Base-by-base conservation (phyloP, 192 early-diverging fungal species). In the Entomortierella chlamydospora region DNA sequence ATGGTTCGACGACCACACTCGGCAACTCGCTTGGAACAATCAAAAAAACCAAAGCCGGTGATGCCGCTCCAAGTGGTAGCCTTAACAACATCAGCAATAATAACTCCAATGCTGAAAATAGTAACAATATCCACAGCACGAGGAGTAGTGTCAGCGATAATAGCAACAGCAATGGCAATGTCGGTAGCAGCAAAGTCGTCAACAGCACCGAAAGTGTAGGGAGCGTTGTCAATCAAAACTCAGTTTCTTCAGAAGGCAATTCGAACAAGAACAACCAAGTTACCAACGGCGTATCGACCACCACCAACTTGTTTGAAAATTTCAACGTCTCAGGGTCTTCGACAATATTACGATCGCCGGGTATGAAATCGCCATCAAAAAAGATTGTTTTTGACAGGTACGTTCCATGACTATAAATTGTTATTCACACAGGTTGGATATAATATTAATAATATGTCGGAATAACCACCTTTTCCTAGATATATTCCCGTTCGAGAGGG, bases 401-500 rank as follows among this genome's bases (percentile, higher is more conserved):
- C 25, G 61, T 37, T 7, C 7, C 5, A 43, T 43, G 60, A 15
- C 9, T 43, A 33, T n/a, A 37, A 37, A 7, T 37, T 10, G 34
- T 37, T 37, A 37, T 37, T 37, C 34, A 7, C 34, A 37, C 10
- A 37, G 34, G 10, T 37, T 37, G 5, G 10, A 10, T 10, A 37
- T 7, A 10, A 10, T 37, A 37, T 37, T n/a, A n/a, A n/a, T n/a
- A n/a, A n/a, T n/a, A n/a, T n/a, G n/a, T 37, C 34, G 10, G 10
- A 37, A 7, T 10, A 37, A 37, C 34, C 10, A 37, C 34, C 10
- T 7, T 37, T 37, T 37, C 34, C 4, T 50, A 79, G 76, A 34
- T 79, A 47, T 41, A 79, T 79, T 34, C 76, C 76, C 25, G 52
- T 58, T 25, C 61, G 76, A 45, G 76, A 79, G 18, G 63, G 67